A percentile compares a stretch with the other conserved stretches of the same genome.
phyloP scores from a whole-genome alignment of 148 eudicot species.

The Fagopyrum tataricum region DNA sequence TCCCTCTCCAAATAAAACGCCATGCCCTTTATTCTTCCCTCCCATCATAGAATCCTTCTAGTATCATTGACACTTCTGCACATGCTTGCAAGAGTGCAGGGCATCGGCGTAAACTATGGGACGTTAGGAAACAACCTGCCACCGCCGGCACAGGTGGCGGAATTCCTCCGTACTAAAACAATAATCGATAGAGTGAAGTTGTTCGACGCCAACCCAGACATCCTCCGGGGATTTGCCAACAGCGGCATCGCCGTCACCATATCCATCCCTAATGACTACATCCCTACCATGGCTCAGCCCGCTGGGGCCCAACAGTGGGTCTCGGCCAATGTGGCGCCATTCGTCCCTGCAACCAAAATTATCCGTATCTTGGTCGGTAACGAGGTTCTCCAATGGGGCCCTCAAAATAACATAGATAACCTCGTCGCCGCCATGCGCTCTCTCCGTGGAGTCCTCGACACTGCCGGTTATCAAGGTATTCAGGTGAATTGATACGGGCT shows the following conservation, averaged over 20 bases:
- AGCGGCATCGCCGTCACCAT: slow-evolving; percentile 51
- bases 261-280: slow-evolving; percentile 66
- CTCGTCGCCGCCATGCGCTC: slow-evolving; percentile 69
- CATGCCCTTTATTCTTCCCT: too few relatives aligned
- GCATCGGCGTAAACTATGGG: slow-evolving; percentile 1
- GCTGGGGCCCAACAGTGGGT: slow-evolving; percentile 49
- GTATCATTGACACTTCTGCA: too few relatives aligned
- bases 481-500: slow-evolving; percentile 18
- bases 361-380: slow-evolving; percentile 48
- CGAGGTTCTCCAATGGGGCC: slow-evolving; percentile 83
- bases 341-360: slow-evolving; percentile 34
- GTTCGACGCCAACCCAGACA: slow-evolving; percentile 60
- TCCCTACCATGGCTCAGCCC: slow-evolving; percentile 37
- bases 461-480: slow-evolving; percentile 29
- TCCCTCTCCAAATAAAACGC: too few relatives aligned
- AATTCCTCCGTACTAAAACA: slow-evolving; percentile 50
- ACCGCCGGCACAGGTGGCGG: slow-evolving; percentile 42
- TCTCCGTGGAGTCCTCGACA: slow-evolving; percentile 36
- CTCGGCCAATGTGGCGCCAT: slow-evolving; percentile 38
- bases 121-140: not conserved
- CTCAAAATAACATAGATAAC: slow-evolving; percentile 34
- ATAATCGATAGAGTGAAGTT: slow-evolving; percentile 52
- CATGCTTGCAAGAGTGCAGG: not conserved
- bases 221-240: slow-evolving; percentile 59
- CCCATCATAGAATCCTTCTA: too few relatives aligned